Base-by-base conservation (phyloP, 192 early-diverging fungal species). In the Linnemannia elongata region DNA sequence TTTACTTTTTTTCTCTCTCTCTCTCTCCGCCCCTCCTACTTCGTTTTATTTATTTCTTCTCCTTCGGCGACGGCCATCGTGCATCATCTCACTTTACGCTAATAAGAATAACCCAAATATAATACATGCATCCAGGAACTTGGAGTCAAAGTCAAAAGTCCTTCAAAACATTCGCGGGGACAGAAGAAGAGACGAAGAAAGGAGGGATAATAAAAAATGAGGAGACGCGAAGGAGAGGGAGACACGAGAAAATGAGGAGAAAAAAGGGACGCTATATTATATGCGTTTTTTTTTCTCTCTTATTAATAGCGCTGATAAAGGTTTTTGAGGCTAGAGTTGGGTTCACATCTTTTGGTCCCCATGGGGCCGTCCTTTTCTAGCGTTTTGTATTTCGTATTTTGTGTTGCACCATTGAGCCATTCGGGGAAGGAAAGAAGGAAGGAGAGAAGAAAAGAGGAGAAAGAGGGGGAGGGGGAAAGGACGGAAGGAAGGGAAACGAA, bases 111-210 rank as follows among this genome's bases (percentile, higher is more conserved):
- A 52, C 4, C 6, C 13, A 6, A 33, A 33, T 30, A 66, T 66
- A 66, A 66, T 66, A 33, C n/a, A 60, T 66, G 60, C 60, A 66
- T 66, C 60, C 60, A 66, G 30, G 60, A 66, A 33, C 27, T 33
- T 66, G 30, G 60, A 60, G 57, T 24, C 9, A 22, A 22, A 20
- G 6, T 22, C 13, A 22, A 30, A 22, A 30, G 30, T 60, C 55
- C n/a, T 27, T 27, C 4, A 66, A 33, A 30, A 66, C n/a, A 30
- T 66, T 66, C 60, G 27, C 60, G 60, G 60, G 60, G 60, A 66
- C 12, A 66, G 60, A n/a, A n/a, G n/a, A n/a, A n/a, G n/a, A 66
- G 24, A 9, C 13, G 2, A 8, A 18, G 15, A 20, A 55, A 18
- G 15, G 54, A 55, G 54, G 54, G 54, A 55, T 22, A n/a, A 12